Base-by-base conservation (phyloP, 805 yeast genomes). In the Saturnispora diversa region DNA sequence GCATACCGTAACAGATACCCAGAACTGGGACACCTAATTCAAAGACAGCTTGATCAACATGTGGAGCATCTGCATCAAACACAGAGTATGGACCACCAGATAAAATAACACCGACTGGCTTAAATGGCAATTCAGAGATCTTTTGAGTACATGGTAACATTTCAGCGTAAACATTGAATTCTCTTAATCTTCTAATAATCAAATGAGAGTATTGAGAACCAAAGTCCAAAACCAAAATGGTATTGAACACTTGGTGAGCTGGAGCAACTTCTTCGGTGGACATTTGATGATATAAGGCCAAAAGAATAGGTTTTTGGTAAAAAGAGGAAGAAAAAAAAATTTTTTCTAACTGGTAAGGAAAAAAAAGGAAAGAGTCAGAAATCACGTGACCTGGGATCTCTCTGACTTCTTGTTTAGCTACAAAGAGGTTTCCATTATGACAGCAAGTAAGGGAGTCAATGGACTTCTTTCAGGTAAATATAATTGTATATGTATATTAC, bases 91-190 rank as follows among this genome's bases (percentile, higher is more conserved):
- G 98, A 50, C 95, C 92, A 49, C 98, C 98, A 35, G 97, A 87
- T 48, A 92, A 70, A 58, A 92, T 92, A 44, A 92, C 80, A 68
- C 98, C 98, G 63, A 80, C 84, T 52, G 98, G 98, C 61, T 77
- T 88, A 94, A 96, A 92, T 45, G 79, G 65, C 54, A 92, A 74
- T 52, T 90, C 97, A 41, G 81, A 62, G 59, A 92, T 90, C 71
- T 92, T 92, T 68, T 94, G 98, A 40, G 98, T 92, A 69, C 98
- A 92, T 52, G 98, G 98, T 50, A 92, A 75, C 98, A 92, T 92
- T 69, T 92, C 98, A 51, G 98, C 97, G 65, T 92, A 92, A 51
- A 92, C 90, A 64, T 92, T 87, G 72, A 88, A 84, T 65, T 92
- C 98, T 74, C 98, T 85, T 54, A 92, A 75, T 68, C 98, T 84